Percentiles rank a stretch among this genome's conserved stretches.
Evolutionary conservation across 2,329 filamentous ascomycete species (phyloP).

Genomic region (Phymatotrichopsis omnivora): DNA sequence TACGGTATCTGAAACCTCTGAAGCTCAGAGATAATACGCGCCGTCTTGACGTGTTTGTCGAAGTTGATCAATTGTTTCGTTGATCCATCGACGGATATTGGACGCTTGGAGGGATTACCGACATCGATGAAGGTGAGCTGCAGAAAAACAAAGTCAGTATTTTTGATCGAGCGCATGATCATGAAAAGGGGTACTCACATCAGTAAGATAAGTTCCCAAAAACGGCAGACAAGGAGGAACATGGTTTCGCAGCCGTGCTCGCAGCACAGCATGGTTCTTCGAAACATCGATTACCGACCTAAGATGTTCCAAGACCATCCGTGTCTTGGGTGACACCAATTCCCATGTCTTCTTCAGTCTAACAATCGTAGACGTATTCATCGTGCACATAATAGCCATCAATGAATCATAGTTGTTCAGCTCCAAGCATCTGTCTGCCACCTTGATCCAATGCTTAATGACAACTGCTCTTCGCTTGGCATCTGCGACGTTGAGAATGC

Average conservation of each 20-base stretch:
- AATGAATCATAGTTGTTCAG: conserved; percentile 92
- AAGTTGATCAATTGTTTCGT: conserved; percentile 82
- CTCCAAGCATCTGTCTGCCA: conserved; percentile 74
- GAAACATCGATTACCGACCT: conserved; percentile 79
- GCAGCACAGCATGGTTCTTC: conserved; percentile 81
- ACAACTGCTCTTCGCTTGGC: conserved; percentile 80
- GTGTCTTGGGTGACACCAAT: conserved; percentile 69
- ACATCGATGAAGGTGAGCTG: conserved; percentile 83
- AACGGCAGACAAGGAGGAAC: conserved; percentile 90
- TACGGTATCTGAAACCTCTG: conserved; percentile 96
- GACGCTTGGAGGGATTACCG: conserved; percentile 66
- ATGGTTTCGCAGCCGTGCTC: conserved; percentile 71
- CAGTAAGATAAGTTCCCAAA: conserved; percentile 90
- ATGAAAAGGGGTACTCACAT: conserved; percentile 37
- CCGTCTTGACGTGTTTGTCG: conserved; percentile 89
- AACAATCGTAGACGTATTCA: conserved; percentile 84
- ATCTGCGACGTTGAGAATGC: conserved; percentile 78
- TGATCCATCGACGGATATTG: conserved; percentile 46
- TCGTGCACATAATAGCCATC: conserved; percentile 91
- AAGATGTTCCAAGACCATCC: conserved; percentile 64
- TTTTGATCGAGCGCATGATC: not conserved
- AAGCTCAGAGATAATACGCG: conserved; percentile 88
- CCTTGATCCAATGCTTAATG: conserved; percentile 98
- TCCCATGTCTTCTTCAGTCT: conserved; percentile 91
- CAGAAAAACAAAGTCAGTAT: conserved; percentile 6